A percentile compares a stretch with the other conserved stretches of the same genome.
Conservation (phyloP, 2,329 filamentous ascomycete genomes). For the Tolypocladium paradoxum region DNA sequence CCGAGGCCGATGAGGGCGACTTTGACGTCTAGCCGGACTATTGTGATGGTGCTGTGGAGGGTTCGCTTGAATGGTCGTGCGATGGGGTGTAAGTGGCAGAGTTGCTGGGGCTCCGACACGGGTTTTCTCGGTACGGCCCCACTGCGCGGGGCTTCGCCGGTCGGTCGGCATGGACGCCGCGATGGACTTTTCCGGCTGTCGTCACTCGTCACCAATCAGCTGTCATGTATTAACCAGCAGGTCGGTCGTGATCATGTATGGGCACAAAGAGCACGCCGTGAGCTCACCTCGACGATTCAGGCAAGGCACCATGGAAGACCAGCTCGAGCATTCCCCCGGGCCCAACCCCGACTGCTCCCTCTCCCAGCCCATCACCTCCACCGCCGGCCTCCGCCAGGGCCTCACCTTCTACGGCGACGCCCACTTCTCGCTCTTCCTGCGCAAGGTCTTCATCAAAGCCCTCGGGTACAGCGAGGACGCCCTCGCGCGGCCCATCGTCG, state of each 20-base stretch:
- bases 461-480: constrained; percentile 64
- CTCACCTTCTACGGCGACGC: constrained; percentile 61
- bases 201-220: neutral
- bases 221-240: neutral
- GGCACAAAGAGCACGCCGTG: neutral
- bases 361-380: constrained; percentile 35
- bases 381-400: constrained; percentile 48
- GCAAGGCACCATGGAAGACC: neutral
- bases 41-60: constrained; percentile 2
- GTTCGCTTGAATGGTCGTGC: neutral
- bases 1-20: constrained; percentile 37
- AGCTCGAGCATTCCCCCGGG: neutral
- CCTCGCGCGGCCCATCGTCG: constrained; percentile 59
- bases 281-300: neutral
- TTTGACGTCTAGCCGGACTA: constrained; percentile 30
- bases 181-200: neutral
- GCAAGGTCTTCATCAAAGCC: constrained; percentile 70
- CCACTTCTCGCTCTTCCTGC: constrained; percentile 64
- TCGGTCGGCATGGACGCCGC: neutral
- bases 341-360: constrained; percentile 48
- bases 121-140: neutral
- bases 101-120: neutral
- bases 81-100: neutral
- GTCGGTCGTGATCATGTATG: neutral
- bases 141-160: neutral